Percentiles rank a stretch among this genome's conserved stretches.
These are phyloP conservation scores for Saitoella complicata DNA, from an alignment of 805 yeast species.

Conservation along the genomic window DNA sequence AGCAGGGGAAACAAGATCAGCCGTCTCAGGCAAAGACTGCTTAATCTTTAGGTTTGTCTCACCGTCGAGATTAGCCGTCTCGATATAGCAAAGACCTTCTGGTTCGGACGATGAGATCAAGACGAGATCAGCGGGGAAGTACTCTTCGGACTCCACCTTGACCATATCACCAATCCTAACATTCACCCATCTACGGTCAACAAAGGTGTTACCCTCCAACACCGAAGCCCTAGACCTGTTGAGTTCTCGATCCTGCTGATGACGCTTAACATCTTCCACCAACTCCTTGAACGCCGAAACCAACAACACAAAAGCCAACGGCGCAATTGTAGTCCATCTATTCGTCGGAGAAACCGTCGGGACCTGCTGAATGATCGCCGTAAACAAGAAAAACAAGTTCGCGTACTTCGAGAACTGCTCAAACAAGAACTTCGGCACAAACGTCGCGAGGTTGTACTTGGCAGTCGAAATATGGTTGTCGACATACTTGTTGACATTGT, in stretches of 20 bases:
- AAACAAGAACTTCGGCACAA: slow-evolving; percentile 81
- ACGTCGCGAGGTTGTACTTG: slow-evolving; percentile 84
- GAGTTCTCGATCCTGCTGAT: slow-evolving; percentile 72
- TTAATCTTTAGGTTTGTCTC: slow-evolving; percentile 93
- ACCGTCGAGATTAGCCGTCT: slow-evolving; percentile 94
- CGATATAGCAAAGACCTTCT: slow-evolving; percentile 92
- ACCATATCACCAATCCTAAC: slow-evolving; percentile 86
- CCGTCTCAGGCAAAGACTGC: slow-evolving; percentile 69
- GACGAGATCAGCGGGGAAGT: slow-evolving; percentile 85
- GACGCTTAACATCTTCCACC: slow-evolving; percentile 79
- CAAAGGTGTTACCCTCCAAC: slow-evolving; percentile 49
- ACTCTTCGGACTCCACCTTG: slow-evolving; percentile 67
- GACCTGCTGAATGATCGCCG: slow-evolving; percentile 89
- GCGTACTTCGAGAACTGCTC: slow-evolving; percentile 98
- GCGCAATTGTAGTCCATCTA: slow-evolving; percentile 86
- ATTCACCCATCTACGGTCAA: slow-evolving; percentile 62
- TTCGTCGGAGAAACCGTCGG: slow-evolving; percentile 95
- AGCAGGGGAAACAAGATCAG: slow-evolving; percentile 48
- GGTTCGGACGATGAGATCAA: slow-evolving; percentile 88
- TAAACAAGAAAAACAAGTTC: slow-evolving; percentile 78
- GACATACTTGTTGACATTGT: slow-evolving; percentile 39
- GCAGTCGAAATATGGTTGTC: slow-evolving; percentile 90
- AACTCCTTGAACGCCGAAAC: slow-evolving; percentile 90
- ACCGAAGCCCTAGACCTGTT: slow-evolving; percentile 64
- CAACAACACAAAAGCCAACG: slow-evolving; percentile 63